Base-by-base conservation (phyloP, 148 eudicot species). In the Pharnaceum exiguum region DNA sequence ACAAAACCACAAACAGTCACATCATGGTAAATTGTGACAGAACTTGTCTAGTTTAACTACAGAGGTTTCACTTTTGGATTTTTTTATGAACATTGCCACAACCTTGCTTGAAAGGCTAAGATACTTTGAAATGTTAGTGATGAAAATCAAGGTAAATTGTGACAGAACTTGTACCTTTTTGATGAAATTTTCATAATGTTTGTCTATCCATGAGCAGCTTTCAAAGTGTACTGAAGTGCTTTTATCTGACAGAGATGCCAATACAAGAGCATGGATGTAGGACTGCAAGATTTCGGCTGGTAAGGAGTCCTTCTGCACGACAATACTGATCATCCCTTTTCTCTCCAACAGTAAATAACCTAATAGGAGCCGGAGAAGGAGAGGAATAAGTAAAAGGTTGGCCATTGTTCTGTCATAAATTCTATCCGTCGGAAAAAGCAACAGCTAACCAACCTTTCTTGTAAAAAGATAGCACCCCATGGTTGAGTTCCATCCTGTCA, bases 181-280 rank as follows among this genome's bases (percentile, higher is more conserved):
- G 43, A 81, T 49, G 62, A 85, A 85, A 40, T 59, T 66, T 30
- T 65, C 75, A 56, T 85, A 93, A 77, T 88, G 72, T 47, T 83
- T 78, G 60, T 71, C 82, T 90, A 89, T 86, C 99, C 99, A 93
- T 46, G 78, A 75, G 46, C 72, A 66, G 67, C 95, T 81, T 75
- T 86, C 90, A 5, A 31, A 17, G 63, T 85, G 80, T 10, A 58
- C 32, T 13, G 84, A 79, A 51, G 48, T 61, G 38, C 64, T 71
- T 60, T 69, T 70, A 43, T 67, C 76, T 50, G 58, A 51, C 53
- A 81, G 73, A 67, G 70, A 69, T 63, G 70, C 81, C 91, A 93
- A 81, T 58, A 88, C 86, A 58, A 93, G 89, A 15, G 91, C 96
- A 68, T 89, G 96, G 28, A 86, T 43, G 68, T 81, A 88, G 28